Evolutionary conservation across 805 yeast species (phyloP).

Genomic region (Zygosaccharomyces bisporus): DNA sequence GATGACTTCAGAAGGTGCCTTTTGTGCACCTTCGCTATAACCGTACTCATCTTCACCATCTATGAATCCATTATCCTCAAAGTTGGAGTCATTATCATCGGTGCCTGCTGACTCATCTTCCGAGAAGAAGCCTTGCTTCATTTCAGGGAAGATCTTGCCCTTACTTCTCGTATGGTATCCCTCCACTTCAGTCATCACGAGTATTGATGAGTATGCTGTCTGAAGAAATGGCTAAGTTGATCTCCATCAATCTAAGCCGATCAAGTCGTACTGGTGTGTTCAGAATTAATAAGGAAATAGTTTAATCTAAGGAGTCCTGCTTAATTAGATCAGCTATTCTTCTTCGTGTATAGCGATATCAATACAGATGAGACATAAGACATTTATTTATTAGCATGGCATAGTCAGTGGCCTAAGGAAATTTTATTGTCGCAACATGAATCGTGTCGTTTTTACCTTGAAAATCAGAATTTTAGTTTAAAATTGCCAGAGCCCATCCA

Average conservation of each 20-base stretch:
- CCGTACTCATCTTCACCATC: slow-evolving; percentile 27
- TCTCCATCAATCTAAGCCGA: slow-evolving; percentile 5
- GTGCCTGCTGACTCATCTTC: slow-evolving; percentile 34
- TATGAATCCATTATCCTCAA: slow-evolving; percentile 22
- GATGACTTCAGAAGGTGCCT: slow-evolving; percentile 7
- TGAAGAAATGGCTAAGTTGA: slow-evolving; percentile 9
- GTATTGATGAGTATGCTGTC: background rate
- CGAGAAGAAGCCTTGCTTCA: slow-evolving; percentile 30
- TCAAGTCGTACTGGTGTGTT: slow-evolving; percentile 5
- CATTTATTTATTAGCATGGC: no score
- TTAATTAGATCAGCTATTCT: background rate
- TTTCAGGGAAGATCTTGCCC: slow-evolving; percentile 24
- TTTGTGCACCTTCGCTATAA: slow-evolving; percentile 13
- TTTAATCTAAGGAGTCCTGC: background rate
- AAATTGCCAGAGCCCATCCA: no score
- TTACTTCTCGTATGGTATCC: slow-evolving; percentile 27
- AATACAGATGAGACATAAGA: no score
- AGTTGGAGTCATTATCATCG: slow-evolving; percentile 26
- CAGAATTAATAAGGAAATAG: background rate
- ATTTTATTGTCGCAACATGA: no score
- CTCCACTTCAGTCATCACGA: slow-evolving; percentile 22
- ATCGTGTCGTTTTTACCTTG: no score
- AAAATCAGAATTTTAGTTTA: no score
- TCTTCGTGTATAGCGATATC: slow-evolving; percentile 1
- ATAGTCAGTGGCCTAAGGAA: background rate